Evolutionary conservation across 139 green algal species (phyloP).

Genomic region (Klebsormidium nitens): DNA sequence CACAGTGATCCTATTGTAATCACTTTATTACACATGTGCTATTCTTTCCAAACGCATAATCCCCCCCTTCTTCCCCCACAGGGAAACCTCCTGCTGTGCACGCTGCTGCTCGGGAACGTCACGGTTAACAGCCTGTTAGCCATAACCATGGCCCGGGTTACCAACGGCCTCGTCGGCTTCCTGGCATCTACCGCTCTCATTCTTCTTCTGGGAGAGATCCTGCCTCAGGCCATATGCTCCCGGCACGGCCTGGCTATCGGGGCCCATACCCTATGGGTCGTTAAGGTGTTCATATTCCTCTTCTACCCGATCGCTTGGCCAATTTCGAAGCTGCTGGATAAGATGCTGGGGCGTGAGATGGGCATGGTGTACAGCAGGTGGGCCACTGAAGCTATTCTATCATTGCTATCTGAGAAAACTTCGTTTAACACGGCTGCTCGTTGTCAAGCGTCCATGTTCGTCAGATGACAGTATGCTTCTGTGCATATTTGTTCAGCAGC

Average conservation of each 20-base stretch:
- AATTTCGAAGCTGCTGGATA: conserved; percentile 77
- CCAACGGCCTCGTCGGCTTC: conserved; percentile 36
- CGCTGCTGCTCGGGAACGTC: conserved; percentile 61
- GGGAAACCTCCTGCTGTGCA: conserved; percentile 66
- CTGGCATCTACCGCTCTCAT: conserved; percentile 45
- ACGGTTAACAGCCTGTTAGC: conserved; percentile 52
- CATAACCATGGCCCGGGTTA: conserved; percentile 50
- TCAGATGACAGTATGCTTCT: too few relatives aligned
- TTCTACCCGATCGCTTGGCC: conserved; percentile 62
- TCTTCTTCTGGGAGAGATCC: conserved; percentile 74
- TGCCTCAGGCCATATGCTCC: conserved; percentile 78
- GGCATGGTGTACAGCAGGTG: conserved; percentile 48
- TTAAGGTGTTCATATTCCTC: conserved; percentile 66
- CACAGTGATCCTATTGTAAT: too few relatives aligned
- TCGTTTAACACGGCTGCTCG: too few relatives aligned
- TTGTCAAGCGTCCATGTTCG: too few relatives aligned
- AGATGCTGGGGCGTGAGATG: conserved; percentile 52
- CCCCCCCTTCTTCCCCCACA: too few relatives aligned
- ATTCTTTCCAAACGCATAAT: too few relatives aligned
- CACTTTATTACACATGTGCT: too few relatives aligned
- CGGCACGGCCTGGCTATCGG: conserved; percentile 78
- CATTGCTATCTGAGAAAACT: too few relatives aligned
- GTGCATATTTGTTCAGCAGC: too few relatives aligned
- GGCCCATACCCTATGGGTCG: conserved; percentile 67
- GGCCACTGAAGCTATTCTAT: too few relatives aligned